Percentiles rank a stretch among this genome's conserved stretches.
These are phyloP conservation scores for Exophiala sideris DNA, from an alignment of 2,329 filamentous ascomycete genomes.

Conservation along the genomic window DNA sequence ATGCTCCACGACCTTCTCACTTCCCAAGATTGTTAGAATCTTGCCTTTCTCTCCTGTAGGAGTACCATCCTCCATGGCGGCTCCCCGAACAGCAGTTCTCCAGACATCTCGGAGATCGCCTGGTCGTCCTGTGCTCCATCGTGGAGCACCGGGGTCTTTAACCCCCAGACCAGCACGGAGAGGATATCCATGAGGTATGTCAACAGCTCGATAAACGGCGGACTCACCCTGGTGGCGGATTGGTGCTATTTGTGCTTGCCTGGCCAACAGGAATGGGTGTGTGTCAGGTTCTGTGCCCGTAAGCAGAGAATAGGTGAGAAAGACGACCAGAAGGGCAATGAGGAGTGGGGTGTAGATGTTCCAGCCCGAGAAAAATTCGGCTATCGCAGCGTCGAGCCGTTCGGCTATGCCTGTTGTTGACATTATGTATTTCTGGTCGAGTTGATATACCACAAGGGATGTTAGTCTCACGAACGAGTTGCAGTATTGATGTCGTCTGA, in stretches of 20 bases:
- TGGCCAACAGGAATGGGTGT: slow-evolving; percentile 83
- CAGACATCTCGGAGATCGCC: slow-evolving; percentile 91
- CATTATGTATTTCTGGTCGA: slow-evolving; percentile 12
- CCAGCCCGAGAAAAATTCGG: slow-evolving; percentile 51
- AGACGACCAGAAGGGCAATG: slow-evolving; percentile 60
- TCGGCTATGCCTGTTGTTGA: slow-evolving; percentile 15
- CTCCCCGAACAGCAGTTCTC: slow-evolving; percentile 67
- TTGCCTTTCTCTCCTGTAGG: slow-evolving; percentile 58
- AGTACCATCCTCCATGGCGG: slow-evolving; percentile 61
- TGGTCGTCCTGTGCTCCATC: slow-evolving; percentile 78
- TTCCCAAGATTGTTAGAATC: slow-evolving; percentile 76
- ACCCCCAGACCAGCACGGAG: slow-evolving; percentile 76
- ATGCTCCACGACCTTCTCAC: slow-evolving; percentile 70
- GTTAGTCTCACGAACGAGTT: too few relatives aligned
- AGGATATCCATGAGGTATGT: slow-evolving; percentile 79
- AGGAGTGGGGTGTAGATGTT: slow-evolving; percentile 75
- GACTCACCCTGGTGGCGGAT: slow-evolving; percentile 83
- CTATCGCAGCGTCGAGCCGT: slow-evolving; percentile 24
- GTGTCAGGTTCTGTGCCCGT: slow-evolving; percentile 78
- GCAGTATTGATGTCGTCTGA: too few relatives aligned
- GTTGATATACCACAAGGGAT: too few relatives aligned
- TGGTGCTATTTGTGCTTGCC: slow-evolving; percentile 73
- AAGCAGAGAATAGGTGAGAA: slow-evolving; percentile 69
- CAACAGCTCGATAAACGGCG: slow-evolving; percentile 77
- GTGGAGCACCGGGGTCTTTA: slow-evolving; percentile 72